A percentile compares a stretch with the other conserved stretches of the same genome.
These are phyloP conservation scores for Scheffersomyces titani DNA, from an alignment of 1,139 yeast species.

Conservation along the genomic window DNA sequence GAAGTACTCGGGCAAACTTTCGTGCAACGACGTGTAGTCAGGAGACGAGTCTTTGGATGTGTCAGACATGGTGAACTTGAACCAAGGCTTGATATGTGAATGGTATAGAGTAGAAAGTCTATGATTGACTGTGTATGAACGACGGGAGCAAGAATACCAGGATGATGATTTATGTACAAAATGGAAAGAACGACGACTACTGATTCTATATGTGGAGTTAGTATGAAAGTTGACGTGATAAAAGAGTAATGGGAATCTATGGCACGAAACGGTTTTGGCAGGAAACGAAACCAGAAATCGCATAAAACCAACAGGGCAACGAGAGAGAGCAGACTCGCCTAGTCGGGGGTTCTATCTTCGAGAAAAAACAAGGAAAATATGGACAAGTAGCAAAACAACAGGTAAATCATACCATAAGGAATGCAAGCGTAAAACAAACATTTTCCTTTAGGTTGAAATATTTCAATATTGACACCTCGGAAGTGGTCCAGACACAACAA, in stretches of 20 bases:
- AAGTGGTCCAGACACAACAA: background rate
- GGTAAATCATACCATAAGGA: background rate
- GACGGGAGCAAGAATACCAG: background rate
- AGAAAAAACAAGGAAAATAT: background rate
- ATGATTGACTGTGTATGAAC: background rate
- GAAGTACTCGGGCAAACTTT: constrained; percentile 66
- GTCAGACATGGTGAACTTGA: background rate
- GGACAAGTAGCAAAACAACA: background rate
- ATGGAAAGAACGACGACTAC: background rate
- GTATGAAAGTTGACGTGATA: background rate
- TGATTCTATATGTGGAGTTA: background rate
- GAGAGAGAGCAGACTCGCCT: background rate
- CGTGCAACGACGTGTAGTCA: constrained; percentile 35
- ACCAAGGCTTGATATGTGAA: background rate
- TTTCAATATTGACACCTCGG: background rate
- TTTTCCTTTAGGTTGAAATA: background rate
- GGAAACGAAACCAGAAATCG: background rate
- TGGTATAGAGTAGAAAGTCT: background rate
- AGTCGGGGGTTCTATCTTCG: background rate
- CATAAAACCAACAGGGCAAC: background rate
- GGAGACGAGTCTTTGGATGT: constrained; percentile 9
- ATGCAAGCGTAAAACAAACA: background rate
- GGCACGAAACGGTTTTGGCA: background rate
- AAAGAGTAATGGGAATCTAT: background rate
- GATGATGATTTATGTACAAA: background rate